phyloP scores from a whole-genome alignment of 2,329 filamentous ascomycete genomes.

The Sarocladium kiliense region DNA sequence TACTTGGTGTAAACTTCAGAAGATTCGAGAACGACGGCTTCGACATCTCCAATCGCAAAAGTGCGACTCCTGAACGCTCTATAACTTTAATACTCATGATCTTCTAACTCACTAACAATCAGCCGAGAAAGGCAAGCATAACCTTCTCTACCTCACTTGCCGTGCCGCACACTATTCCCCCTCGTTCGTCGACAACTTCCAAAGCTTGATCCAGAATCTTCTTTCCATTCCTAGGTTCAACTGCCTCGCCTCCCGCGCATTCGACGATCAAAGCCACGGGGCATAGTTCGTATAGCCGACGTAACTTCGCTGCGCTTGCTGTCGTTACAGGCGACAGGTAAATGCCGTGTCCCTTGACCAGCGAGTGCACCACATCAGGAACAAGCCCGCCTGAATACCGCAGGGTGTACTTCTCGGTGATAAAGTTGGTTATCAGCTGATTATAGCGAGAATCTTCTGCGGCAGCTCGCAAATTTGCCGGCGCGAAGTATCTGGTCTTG shows the following conservation, averaged over 20 bases:
- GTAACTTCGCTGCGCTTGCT: conserved; percentile 49
- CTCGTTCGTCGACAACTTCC: conserved; percentile 41
- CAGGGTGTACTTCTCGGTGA: conserved; percentile 51
- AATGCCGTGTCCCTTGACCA: conserved; percentile 57
- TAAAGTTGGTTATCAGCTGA: conserved; percentile 42
- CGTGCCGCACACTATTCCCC: conserved; percentile 46
- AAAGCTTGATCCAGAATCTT: conserved; percentile 35
- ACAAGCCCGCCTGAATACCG: conserved; percentile 57
- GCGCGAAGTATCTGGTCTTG: conserved; percentile 55
- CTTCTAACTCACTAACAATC: no score
- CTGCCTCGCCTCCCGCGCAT: conserved; percentile 51
- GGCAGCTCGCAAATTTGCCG: conserved; percentile 55
- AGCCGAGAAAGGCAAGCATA: background rate
- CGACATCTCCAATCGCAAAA: no score
- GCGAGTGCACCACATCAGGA: conserved; percentile 53
- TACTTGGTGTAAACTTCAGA: no score
- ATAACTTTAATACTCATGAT: no score
- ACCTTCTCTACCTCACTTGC: conserved; percentile 37
- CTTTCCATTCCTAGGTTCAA: conserved; percentile 41
- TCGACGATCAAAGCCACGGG: conserved; percentile 57
- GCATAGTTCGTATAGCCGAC: conserved; percentile 53
- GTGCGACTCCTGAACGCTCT: no score
- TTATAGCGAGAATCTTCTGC: conserved; percentile 45
- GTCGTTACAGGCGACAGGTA: conserved; percentile 53
- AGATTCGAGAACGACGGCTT: no score